These are phyloP conservation scores for Zygosaccharomyces siamensis DNA, from an alignment of 805 yeast species.

Conservation along the genomic window DNA sequence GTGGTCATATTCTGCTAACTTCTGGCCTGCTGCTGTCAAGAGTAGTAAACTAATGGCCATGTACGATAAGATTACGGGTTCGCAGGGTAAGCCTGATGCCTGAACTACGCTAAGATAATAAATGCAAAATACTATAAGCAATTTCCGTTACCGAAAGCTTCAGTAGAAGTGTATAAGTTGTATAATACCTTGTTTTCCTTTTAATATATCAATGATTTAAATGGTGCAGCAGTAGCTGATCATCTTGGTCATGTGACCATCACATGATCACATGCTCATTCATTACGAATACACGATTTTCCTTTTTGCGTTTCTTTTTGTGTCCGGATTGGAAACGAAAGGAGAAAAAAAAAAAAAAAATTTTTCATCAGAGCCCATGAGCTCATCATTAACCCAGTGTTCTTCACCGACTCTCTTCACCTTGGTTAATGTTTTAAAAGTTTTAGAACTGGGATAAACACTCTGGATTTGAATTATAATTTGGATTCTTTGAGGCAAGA, in stretches of 20 bases:
- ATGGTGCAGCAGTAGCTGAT: too few species aligned
- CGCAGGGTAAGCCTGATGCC: neutral
- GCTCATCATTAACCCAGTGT: neutral
- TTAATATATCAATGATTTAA: neutral
- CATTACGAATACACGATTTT: neutral
- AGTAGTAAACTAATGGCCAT: constrained; percentile 67
- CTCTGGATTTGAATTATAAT: neutral
- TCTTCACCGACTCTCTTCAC: constrained; percentile 1
- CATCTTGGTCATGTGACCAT: too few species aligned
- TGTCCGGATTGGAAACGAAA: too few species aligned
- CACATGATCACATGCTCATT: too few species aligned
- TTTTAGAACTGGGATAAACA: neutral
- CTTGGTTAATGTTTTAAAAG: neutral
- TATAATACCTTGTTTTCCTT: neutral
- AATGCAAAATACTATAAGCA: neutral
- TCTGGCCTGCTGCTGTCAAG: constrained; percentile 86
- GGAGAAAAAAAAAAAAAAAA: too few species aligned
- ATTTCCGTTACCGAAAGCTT: neutral
- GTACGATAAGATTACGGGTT: constrained; percentile 53
- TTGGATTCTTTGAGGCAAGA: constrained; percentile 13
- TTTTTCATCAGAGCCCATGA: neutral
- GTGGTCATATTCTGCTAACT: constrained; percentile 79
- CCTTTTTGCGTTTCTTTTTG: neutral
- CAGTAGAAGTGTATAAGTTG: neutral
- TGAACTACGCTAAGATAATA: neutral